Evolutionary conservation across 2,329 filamentous ascomycete species (phyloP).

Genomic region (Apiospora phragmitis): DNA sequence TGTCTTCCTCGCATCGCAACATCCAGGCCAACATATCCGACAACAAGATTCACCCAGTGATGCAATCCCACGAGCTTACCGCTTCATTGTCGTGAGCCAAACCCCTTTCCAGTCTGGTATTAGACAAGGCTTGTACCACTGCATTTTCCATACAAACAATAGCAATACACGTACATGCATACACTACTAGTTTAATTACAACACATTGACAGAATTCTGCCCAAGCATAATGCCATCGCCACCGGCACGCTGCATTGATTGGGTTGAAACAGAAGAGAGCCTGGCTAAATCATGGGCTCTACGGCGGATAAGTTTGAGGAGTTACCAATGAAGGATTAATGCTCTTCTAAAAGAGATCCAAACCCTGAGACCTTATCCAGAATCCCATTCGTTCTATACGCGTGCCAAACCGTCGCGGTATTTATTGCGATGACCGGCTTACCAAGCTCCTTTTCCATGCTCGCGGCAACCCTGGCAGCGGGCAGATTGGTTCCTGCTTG

Average conservation of each 20-base stretch:
- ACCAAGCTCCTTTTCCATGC: constrained; percentile 29
- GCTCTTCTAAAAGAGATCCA: constrained; percentile 19
- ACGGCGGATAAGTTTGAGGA: background rate
- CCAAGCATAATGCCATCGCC: no score
- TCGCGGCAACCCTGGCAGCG: constrained; percentile 27
- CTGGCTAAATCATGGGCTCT: no score
- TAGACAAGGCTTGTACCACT: background rate
- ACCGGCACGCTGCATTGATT: background rate
- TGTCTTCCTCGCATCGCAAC: constrained; percentile 8
- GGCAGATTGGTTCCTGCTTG: constrained; percentile 35
- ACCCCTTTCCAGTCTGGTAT: background rate
- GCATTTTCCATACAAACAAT: background rate
- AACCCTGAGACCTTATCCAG: constrained; percentile 25
- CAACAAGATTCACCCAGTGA: constrained; percentile 12
- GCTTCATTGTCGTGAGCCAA: background rate
- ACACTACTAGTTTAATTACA: no score
- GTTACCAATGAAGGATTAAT: background rate
- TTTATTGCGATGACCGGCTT: constrained; percentile 34
- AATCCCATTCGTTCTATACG: constrained; percentile 27
- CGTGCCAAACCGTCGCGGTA: constrained; percentile 33
- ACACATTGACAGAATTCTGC: no score
- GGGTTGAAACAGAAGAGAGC: background rate
- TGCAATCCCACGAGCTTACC: constrained; percentile 9
- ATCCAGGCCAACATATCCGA: constrained; percentile 12
- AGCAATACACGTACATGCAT: background rate